Evolutionary conservation across 305 asterid genomes (phyloP).

Genomic region (Fraxinus velutina): DNA sequence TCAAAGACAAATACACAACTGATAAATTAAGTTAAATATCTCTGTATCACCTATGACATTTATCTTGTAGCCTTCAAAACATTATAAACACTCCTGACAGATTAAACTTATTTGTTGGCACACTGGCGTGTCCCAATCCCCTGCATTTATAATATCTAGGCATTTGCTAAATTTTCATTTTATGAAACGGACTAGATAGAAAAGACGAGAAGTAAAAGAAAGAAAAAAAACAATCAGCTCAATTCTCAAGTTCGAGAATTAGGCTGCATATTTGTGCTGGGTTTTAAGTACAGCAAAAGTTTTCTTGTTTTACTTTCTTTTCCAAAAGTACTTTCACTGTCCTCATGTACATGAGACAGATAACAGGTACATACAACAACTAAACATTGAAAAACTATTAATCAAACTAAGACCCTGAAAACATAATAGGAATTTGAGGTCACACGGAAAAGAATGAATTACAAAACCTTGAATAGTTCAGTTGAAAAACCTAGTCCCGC

Average conservation of each 20-base stretch:
- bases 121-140: background rate
- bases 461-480: background rate
- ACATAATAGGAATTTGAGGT: background rate
- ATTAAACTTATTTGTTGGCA: background rate
- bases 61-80: background rate
- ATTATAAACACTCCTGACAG: background rate
- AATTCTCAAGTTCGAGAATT: background rate
- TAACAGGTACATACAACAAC: background rate
- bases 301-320: background rate
- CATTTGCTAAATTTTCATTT: background rate
- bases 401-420: background rate
- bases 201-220: background rate
- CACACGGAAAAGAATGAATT: background rate
- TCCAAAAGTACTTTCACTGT: background rate
- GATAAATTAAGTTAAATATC: background rate
- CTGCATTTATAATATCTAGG: background rate
- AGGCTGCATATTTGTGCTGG: background rate
- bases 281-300: background rate
- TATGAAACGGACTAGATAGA: background rate
- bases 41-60: background rate
- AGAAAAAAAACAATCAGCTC: background rate
- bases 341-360: background rate
- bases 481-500: background rate
- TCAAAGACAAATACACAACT: background rate
- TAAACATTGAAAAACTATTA: background rate